These are phyloP conservation scores for Persicaria maculosa DNA, from an alignment of 148 eudicot genomes.

Conservation along the genomic window DNA sequence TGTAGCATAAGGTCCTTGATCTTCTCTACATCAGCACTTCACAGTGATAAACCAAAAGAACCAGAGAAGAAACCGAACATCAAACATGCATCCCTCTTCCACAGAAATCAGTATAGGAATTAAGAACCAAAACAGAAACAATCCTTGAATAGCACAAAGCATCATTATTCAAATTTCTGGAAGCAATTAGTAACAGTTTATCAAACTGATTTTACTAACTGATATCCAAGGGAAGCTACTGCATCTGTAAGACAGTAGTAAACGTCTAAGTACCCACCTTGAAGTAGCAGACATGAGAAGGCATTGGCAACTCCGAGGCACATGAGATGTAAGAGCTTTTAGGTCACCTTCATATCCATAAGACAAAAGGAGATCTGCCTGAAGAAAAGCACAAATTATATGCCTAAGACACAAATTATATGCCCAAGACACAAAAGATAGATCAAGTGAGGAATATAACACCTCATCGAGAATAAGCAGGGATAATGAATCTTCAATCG, in stretches of 20 bases:
- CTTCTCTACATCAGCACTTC: slow-evolving; percentile 91
- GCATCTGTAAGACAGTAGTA: not conserved
- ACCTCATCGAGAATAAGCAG: slow-evolving; percentile 91
- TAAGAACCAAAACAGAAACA: not conserved
- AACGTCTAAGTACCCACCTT: slow-evolving; percentile 35
- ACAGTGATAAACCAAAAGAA: slow-evolving; percentile 10
- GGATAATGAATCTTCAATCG: slow-evolving; percentile 76
- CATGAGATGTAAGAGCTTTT: slow-evolving; percentile 63
- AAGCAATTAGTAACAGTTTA: not conserved
- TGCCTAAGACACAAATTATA: not conserved
- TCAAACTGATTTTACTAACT: not conserved
- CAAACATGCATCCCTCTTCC: not conserved
- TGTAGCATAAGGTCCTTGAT: slow-evolving; percentile 77
- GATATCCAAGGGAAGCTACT: not conserved
- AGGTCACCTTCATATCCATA: slow-evolving; percentile 89
- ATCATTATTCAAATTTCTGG: not conserved
- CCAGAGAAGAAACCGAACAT: not conserved
- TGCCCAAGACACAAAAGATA: not conserved
- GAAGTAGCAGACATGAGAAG: slow-evolving; percentile 98
- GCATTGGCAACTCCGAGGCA: slow-evolving; percentile 82
- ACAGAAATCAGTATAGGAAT: not conserved
- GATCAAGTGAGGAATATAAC: not conserved
- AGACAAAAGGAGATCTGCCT: slow-evolving; percentile 95
- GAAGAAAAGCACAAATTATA: slow-evolving; percentile 20
- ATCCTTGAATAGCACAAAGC: not conserved